Evolutionary conservation across 2,329 filamentous ascomycete genomes (phyloP), one percentile per base, ranked within the genome.

Genomic region (Raffaelea ambrosiae): DNA sequence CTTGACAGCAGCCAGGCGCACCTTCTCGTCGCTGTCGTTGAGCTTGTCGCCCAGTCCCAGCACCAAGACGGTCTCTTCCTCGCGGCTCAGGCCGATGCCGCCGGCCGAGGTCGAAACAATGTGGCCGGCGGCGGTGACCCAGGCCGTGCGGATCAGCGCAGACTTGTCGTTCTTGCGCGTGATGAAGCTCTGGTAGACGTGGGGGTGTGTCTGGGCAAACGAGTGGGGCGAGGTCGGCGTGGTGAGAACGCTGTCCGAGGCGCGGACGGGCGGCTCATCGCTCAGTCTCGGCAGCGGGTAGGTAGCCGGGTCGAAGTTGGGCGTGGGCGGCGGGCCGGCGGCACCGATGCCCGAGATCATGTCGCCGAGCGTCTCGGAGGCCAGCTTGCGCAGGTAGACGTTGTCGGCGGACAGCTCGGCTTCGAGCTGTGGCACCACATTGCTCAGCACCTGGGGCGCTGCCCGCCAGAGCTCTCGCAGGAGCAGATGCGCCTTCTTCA

Each of bases 391-490:
- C 48, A 98, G 71, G 56, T 93, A 83, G 3, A 90, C 75, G 51
- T 94, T 94, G 61, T 98, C 93, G 0, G 90, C 89, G 3, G 84
- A 86, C 46, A 98, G 71, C 67, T 98, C 93, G 31, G 88, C 86
- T 61, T 97, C 91, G 36, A 98, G 73, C 63, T 96, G 90, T 4
- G 90, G 90, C 46, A 98, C 84, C 13, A 98, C 91, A 58, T 96
- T 95, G 54, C 88, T 84, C 18, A 98, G 76, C 23, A 97, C 87
- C 26, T 84, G 77, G 0, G 94, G 90, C 33, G 87, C 87, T 42
- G 91, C 90, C 54, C 90, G 82, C 91, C 94, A 98, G 18, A 98
- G 74, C 65, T 98, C 93, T 48, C 90, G 81, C 39, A 98, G 80
- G 35, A 98, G 74, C 43, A 83, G 77, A 67, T 98, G 93, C 2